Evolutionary conservation across 169 alveolate genomes (phyloP), one percentile per base, ranked within the genome.

Genomic region (Plasmodium reichenowi): DNA sequence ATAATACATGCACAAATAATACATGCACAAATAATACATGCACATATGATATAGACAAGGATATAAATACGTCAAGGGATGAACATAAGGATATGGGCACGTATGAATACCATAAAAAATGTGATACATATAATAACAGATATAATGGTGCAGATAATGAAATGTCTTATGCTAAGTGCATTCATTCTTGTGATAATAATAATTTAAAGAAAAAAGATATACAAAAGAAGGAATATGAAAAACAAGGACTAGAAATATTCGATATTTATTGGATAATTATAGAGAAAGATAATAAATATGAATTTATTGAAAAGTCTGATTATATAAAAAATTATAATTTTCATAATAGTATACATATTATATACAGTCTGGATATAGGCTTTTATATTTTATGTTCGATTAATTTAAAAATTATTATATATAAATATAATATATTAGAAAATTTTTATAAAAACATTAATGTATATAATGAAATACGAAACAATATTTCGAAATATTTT

Each of bases 381-480:
- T 80, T 66, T 12, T 52, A 66, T 63, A 68, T 80, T 38, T 47
- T 80, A 32, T 80, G 90, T 48, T 80, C 90, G 7, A 43, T 80
- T 56, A 80, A 80, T 68, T 47, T 80, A 20, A 80, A 66, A 43
- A 80, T 68, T 32, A 68, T 80, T 54, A 56, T 80, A 32, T 80
- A 67, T 50, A 80, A 80, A 72, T 80, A 72, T 72, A 80, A 80
- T 72, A 67, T 80, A 67, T 80, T 80, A 80, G 72, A 80, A 6
- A 48, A 80, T 54, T 10, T 80, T 20, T 80, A 80, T 80, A 48
- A 68, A 22, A 80, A 80, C 43, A 67, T 80, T 3, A 66, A 70
- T 38, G 56, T 73, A n/a, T 67, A 47, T 29, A 4, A 38, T 17
- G 26, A 68, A 4, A 48, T 80, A 13, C 68, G 26, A 68, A 26